Base-by-base conservation (phyloP, 345 rosid species). In the Moringa oleifera region DNA sequence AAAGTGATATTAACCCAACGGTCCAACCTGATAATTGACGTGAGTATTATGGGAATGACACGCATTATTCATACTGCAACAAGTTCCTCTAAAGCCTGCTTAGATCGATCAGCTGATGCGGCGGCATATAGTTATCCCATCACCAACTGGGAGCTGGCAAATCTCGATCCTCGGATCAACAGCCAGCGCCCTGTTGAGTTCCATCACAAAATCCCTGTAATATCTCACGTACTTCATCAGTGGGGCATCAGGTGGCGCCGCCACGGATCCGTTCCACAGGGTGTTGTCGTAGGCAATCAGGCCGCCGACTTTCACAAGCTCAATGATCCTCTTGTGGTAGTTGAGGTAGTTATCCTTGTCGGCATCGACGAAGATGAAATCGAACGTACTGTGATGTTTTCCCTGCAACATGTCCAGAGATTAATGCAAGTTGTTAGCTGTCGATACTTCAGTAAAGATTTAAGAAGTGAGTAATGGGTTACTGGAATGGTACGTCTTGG, bases 91-190 rank as follows among this genome's bases (percentile, higher is more conserved):
- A n/a, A n/a, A n/a, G n/a, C n/a, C n/a, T n/a, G n/a, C n/a, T n/a
- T 41, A 4, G 12, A 11, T 31, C 51, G 21, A 17, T 87, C 69
- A 89, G 19, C 70, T 76, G 72, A 95, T 72, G 75, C 96, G 83
- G 71, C 96, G 97, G 90, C 96, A 91, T 63, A 95, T 77, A 25
- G 97, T 95, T 85, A 95, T 80, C 7, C 99, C 99, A 73, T 95
- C 97, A 12, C 97, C 96, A 15, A 91, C 95, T 0, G 97, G 93
- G 2, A 95, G 97, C 97, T 82, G 83, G 51, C 97, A 95, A 66
- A 91, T 91, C 80, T 95, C 99, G 18, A 89, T 89, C 89, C 95
- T 76, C 9, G 96, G 96, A 82, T 91, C 99, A 20, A 77, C 96
- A 51, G 99, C 94, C 0, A 95, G 91, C 33, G 96, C 93, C 81